Conservation (phyloP, 2,329 filamentous ascomycete genomes). For the Paecilomyces fulvus region DNA sequence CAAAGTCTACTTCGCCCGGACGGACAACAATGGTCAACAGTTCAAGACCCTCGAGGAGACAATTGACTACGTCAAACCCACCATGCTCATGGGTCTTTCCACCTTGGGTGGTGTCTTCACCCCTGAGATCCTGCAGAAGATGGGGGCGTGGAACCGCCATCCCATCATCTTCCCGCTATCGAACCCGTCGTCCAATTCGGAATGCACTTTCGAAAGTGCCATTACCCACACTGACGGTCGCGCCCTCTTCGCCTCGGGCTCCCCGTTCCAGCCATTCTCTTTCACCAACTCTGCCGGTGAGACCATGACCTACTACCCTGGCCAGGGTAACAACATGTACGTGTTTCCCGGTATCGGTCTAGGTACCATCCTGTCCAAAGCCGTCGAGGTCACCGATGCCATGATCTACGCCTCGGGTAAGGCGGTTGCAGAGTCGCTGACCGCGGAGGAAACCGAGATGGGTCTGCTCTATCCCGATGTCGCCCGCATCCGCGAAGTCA, state of each 20-base stretch:
- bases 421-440: conserved; percentile 69
- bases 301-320: conserved; percentile 62
- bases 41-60: conserved; percentile 78
- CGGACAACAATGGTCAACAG: conserved; percentile 57
- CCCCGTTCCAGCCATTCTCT: conserved; percentile 71
- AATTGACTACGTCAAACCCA: conserved; percentile 90
- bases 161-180: conserved; percentile 95
- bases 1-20: conserved; percentile 60
- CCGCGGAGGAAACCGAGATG: conserved; percentile 68
- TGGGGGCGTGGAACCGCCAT: conserved; percentile 56
- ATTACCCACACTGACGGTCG: conserved; percentile 84
- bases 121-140: conserved; percentile 66
- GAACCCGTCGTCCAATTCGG: conserved; percentile 92
- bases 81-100: conserved; percentile 86
- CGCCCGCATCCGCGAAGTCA: conserved; percentile 84
- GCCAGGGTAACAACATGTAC: conserved; percentile 76
- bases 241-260: conserved; percentile 89
- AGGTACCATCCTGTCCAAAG: conserved; percentile 84
- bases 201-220: conserved; percentile 94
- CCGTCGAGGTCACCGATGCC: conserved; percentile 75
- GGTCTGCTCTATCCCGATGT: conserved; percentile 88
- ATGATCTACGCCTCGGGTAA: conserved; percentile 96
- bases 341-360: conserved; percentile 96
- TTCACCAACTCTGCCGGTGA: conserved; percentile 53
- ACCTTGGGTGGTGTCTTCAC: conserved; percentile 94